Conservation (phyloP, 78 protist species). For the Dictyostelium brefeldianum region DNA sequence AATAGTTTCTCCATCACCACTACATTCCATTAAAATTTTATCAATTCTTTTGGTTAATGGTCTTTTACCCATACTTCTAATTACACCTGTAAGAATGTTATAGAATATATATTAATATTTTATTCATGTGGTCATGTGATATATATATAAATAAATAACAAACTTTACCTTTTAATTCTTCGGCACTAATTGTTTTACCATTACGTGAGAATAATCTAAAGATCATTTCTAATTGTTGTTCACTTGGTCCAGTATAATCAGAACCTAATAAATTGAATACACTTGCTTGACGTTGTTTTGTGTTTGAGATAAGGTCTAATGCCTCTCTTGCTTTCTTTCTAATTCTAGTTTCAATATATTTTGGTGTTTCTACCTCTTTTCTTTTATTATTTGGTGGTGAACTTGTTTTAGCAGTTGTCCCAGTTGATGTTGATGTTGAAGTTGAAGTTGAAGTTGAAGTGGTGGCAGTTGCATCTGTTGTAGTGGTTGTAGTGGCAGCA, state of each 20-base stretch:
- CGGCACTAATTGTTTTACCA: conserved; percentile 43
- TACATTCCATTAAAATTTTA: conserved; percentile 49
- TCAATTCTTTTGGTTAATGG: conserved; percentile 63
- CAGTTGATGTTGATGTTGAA: background rate
- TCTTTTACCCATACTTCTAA: conserved; percentile 64
- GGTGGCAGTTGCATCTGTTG: background rate
- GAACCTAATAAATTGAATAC: conserved; percentile 57
- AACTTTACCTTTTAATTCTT: conserved; percentile 17
- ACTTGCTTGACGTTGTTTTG: conserved; percentile 45
- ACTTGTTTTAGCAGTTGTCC: background rate
- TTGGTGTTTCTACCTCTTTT: background rate
- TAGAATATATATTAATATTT: too few species aligned
- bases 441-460: background rate
- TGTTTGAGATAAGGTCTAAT: conserved; percentile 44
- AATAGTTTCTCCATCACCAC: conserved; percentile 23
- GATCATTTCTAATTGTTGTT: conserved; percentile 52
- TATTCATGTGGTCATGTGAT: background rate
- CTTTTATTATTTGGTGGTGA: background rate
- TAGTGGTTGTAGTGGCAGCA: background rate
- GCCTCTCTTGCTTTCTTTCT: conserved; percentile 75
- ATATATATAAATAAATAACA: too few species aligned
- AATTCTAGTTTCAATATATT: conserved; percentile 55
- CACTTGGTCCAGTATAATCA: conserved; percentile 74
- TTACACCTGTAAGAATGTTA: conserved; percentile 21
- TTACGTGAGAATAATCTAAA: conserved; percentile 35